phyloP scores from a whole-genome alignment of 2,329 filamentous ascomycete genomes.

The Fusarium sp. region DNA sequence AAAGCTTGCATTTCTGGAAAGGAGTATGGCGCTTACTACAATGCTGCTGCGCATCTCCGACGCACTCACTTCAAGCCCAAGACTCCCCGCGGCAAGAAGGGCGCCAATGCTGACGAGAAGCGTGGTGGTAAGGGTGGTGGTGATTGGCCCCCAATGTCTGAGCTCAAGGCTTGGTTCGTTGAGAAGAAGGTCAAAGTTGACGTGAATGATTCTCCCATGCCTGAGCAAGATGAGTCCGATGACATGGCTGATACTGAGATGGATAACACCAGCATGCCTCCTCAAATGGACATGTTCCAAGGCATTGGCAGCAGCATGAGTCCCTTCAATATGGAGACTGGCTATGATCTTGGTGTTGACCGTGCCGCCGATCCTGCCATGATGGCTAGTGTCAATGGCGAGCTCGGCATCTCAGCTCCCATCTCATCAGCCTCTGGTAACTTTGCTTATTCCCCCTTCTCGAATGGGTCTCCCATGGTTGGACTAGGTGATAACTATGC shows the following conservation, averaged over 20 bases:
- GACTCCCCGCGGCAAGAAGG: constrained; percentile 58
- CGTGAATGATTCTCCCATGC: constrained; percentile 51
- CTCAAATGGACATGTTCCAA: constrained; percentile 39
- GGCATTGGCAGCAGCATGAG: constrained; percentile 41
- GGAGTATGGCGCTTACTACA: constrained; percentile 91
- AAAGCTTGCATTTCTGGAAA: constrained; percentile 83
- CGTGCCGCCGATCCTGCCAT: constrained; percentile 28
- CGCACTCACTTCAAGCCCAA: constrained; percentile 86
- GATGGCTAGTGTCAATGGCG: constrained; percentile 35
- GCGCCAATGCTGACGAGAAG: constrained; percentile 57
- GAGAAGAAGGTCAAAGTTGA: constrained; percentile 60
- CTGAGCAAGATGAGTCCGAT: constrained; percentile 49
- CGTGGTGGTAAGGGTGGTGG: constrained; percentile 59
- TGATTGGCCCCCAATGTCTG: constrained; percentile 44
- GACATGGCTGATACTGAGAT: constrained; percentile 40
- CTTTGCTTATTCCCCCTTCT: constrained; percentile 40
- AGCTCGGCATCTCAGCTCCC: constrained; percentile 36
- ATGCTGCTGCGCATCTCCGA: constrained; percentile 89
- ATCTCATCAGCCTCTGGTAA: constrained; percentile 43
- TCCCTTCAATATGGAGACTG: constrained; percentile 36
- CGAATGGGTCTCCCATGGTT: constrained; percentile 40
- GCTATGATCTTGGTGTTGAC: constrained; percentile 41
- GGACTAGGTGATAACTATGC: constrained; percentile 41
- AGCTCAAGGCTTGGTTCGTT: constrained; percentile 65
- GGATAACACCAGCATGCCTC: constrained; percentile 28